Percentiles rank a stretch among this genome's conserved stretches.
Evolutionary conservation across 1,284 basidiomycete species (phyloP).

Genomic region (Melampsora larici-populina): DNA sequence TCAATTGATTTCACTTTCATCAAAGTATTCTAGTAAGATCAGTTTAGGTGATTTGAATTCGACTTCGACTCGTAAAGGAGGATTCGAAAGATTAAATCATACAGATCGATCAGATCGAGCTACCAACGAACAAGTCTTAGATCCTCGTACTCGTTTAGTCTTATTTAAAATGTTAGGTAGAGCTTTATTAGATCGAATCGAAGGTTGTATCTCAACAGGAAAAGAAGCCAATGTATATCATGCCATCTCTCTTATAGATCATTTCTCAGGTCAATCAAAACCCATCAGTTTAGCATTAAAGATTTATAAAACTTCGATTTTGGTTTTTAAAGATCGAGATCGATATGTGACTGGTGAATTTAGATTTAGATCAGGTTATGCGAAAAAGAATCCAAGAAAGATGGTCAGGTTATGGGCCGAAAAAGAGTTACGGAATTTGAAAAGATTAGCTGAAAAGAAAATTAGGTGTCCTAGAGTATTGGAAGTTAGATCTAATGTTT

Average conservation of each 20-base stretch:
- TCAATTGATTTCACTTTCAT: slow-evolving; percentile 44
- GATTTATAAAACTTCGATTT: slow-evolving; percentile 97
- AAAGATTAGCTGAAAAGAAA: slow-evolving; percentile 74
- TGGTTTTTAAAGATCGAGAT: slow-evolving; percentile 94
- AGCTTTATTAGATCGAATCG: slow-evolving; percentile 77
- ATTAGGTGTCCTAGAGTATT: slow-evolving; percentile 81
- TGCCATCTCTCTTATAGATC: slow-evolving; percentile 58
- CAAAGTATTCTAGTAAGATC: slow-evolving; percentile 38
- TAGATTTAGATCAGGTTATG: slow-evolving; percentile 88
- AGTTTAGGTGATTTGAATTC: slow-evolving; percentile 64
- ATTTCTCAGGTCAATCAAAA: slow-evolving; percentile 56
- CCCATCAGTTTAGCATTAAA: slow-evolving; percentile 74
- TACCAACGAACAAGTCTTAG: slow-evolving; percentile 88
- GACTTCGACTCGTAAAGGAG: slow-evolving; percentile 81
- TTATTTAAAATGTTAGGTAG: slow-evolving; percentile 89
- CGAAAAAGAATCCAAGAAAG: slow-evolving; percentile 88
- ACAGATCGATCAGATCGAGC: slow-evolving; percentile 93
- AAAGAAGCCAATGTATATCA: slow-evolving; percentile 98
- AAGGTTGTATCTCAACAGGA: slow-evolving; percentile 89
- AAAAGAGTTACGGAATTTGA: slow-evolving; percentile 95
- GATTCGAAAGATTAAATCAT: slow-evolving; percentile 73
- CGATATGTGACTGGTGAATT: slow-evolving; percentile 83
- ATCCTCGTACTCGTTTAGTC: slow-evolving; percentile 82
- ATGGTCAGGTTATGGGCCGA: slow-evolving; percentile 99
- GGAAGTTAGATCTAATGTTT: slow-evolving; percentile 92